phyloP scores from a whole-genome alignment of 441 rosid genomes.

The Omphalea diandra region DNA sequence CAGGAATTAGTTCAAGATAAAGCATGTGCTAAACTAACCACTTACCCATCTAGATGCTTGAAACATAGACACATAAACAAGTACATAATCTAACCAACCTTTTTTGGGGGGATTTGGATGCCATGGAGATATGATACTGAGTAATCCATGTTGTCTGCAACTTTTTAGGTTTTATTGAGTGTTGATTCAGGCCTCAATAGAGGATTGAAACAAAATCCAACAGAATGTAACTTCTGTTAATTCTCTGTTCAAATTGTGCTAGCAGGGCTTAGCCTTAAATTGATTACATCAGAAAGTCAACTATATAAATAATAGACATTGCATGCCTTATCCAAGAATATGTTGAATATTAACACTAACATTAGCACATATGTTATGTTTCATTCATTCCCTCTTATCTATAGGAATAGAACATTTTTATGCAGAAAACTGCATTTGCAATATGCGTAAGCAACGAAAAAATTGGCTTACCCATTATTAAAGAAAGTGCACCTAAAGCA shows the following conservation, averaged over 20 bases:
- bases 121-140: constrained; percentile 8
- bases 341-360: neutral
- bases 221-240: constrained; percentile 7
- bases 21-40: neutral
- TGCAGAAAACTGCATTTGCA: neutral
- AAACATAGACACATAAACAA: neutral
- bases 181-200: constrained; percentile 5
- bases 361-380: neutral
- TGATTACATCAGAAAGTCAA: constrained; percentile 16
- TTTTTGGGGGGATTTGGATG: too few species aligned
- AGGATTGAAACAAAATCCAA: constrained; percentile 12
- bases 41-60: neutral
- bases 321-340: neutral
- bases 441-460: too few species aligned
- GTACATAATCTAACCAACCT: neutral
- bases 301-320: neutral
- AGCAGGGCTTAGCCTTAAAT: constrained; percentile 3
- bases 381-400: neutral
- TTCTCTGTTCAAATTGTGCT: neutral
- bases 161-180: constrained; percentile 2
- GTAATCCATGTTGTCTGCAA: constrained; percentile 6
- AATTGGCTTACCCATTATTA: too few species aligned
- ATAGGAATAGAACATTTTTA: constrained; percentile 11
- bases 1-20: neutral
- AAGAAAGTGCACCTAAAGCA: neutral